phyloP scores from a whole-genome alignment of 139 green algal genomes.

The Zygnema circumcarinatum region DNA sequence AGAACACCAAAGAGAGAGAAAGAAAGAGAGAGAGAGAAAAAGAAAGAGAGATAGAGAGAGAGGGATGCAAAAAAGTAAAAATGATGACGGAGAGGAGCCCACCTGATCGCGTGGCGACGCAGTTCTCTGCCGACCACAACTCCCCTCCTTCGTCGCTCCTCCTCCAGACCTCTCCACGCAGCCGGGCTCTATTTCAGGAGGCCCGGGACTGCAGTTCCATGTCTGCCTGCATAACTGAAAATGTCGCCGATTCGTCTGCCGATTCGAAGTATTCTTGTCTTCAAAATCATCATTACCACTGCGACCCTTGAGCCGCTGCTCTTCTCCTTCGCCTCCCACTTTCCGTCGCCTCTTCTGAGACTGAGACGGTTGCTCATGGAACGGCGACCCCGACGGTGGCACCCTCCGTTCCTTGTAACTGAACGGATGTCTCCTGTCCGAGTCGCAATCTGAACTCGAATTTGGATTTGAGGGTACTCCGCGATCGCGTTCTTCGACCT shows the following conservation, averaged over 20 bases:
- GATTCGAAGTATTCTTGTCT: too few species aligned
- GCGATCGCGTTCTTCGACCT: not conserved
- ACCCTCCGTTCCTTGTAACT: not conserved
- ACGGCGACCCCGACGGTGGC: not conserved
- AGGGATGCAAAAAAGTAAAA: not conserved
- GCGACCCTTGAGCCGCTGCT: not conserved
- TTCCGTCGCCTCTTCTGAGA: not conserved
- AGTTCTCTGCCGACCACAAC: not conserved
- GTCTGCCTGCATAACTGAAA: not conserved
- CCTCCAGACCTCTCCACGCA: too few species aligned
- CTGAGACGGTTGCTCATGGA: not conserved
- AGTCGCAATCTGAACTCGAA: not conserved
- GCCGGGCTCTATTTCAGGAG: too few species aligned
- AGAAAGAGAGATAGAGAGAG: not conserved
- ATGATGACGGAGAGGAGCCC: not conserved
- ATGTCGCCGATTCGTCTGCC: not conserved
- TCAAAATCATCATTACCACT: constrained; percentile 26
- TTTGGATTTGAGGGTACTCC: not conserved
- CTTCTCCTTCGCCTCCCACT: not conserved
- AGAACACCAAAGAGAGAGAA: not conserved
- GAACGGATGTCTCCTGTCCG: too few species aligned
- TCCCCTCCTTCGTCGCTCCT: not conserved
- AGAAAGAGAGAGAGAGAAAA: not conserved
- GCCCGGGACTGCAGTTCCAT: too few species aligned
- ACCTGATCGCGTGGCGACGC: not conserved